These are phyloP conservation scores for Parastagonospora nodorum DNA, from an alignment of 2,329 filamentous ascomycete genomes.

Conservation along the genomic window DNA sequence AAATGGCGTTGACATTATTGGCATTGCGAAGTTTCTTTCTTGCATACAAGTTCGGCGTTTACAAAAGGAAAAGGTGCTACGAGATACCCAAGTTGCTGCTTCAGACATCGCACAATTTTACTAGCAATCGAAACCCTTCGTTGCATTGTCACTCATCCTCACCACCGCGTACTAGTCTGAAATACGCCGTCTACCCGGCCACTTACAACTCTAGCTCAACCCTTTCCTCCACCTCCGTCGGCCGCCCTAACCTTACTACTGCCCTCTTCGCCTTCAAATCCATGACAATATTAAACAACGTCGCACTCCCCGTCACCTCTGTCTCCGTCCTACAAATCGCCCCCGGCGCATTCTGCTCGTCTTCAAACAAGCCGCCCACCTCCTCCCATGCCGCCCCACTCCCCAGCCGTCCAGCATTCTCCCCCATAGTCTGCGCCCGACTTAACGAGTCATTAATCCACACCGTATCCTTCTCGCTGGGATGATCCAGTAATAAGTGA, in stretches of 20 bases:
- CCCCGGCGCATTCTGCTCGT: constrained; percentile 47
- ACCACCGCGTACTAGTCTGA: too few relatives aligned
- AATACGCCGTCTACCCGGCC: too few relatives aligned
- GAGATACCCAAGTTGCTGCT: too few relatives aligned
- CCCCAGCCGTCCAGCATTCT: constrained; percentile 28
- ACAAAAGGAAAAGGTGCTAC: too few relatives aligned
- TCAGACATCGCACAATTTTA: too few relatives aligned
- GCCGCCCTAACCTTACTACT: constrained; percentile 36
- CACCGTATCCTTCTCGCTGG: constrained; percentile 46
- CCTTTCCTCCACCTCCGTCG: constrained; percentile 35
- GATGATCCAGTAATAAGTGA: constrained; percentile 49
- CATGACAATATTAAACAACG: constrained; percentile 47
- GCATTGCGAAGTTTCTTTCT: too few relatives aligned
- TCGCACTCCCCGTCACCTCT: constrained; percentile 32
- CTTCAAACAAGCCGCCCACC: constrained; percentile 46
- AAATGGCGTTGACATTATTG: too few relatives aligned
- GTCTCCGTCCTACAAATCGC: constrained; percentile 38
- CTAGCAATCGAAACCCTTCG: too few relatives aligned
- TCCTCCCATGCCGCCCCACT: constrained; percentile 32
- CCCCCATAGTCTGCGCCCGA: constrained; percentile 46
- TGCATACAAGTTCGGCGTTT: too few relatives aligned
- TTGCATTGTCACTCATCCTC: too few relatives aligned
- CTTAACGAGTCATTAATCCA: constrained; percentile 50
- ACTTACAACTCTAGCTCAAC: constrained; percentile 25
- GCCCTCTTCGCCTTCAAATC: constrained; percentile 40